phyloP scores from a whole-genome alignment of 768 basidiomycete species.

The Tulasnella calospora region DNA sequence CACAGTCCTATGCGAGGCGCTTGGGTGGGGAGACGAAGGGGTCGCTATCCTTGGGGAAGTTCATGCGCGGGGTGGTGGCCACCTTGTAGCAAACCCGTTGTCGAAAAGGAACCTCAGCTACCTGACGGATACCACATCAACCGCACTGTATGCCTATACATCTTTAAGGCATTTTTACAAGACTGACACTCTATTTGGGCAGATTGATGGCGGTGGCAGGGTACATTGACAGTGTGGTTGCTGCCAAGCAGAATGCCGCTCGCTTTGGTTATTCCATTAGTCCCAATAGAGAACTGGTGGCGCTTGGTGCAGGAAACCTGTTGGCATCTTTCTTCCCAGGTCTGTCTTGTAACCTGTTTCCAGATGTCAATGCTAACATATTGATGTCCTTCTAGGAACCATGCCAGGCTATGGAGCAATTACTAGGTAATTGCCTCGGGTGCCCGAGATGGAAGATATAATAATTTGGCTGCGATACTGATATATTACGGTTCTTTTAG shows the following conservation, averaged over 20 bases:
- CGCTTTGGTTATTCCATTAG: constrained; percentile 84
- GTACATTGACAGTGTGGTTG: constrained; percentile 90
- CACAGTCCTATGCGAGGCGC: constrained; percentile 61
- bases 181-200: background rate
- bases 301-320: constrained; percentile 50
- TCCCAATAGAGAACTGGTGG: constrained; percentile 93
- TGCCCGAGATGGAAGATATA: background rate
- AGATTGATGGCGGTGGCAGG: constrained; percentile 80
- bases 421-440: constrained; percentile 55
- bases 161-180: background rate
- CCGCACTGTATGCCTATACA: constrained; percentile 56
- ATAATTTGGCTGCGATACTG: background rate
- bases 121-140: constrained; percentile 75
- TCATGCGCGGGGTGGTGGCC: constrained; percentile 48
- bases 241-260: constrained; percentile 86
- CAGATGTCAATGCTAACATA: constrained; percentile 54
- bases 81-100: constrained; percentile 74
- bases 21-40: constrained; percentile 71
- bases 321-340: background rate
- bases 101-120: constrained; percentile 54
- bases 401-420: constrained; percentile 92
- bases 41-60: constrained; percentile 82
- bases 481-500: constrained; percentile 33
- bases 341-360: background rate
- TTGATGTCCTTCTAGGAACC: constrained; percentile 74